Percentiles rank a stretch among this genome's conserved stretches.
Evolutionary conservation across 441 rosid genomes (phyloP).

Genomic region (Pelargonium cotyledonis): DNA sequence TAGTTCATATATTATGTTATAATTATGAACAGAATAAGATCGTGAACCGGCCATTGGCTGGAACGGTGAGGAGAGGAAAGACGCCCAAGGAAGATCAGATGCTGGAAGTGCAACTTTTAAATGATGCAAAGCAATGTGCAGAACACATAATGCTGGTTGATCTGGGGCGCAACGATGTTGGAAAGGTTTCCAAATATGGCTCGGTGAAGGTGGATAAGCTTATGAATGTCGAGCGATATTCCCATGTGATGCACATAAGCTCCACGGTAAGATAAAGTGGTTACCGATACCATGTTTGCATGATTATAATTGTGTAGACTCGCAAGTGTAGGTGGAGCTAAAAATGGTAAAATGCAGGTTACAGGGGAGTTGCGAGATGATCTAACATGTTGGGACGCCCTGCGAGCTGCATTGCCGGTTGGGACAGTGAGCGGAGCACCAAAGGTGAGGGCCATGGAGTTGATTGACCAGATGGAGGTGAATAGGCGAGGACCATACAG

Average conservation of each 20-base stretch:
- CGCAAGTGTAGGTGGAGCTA: no score
- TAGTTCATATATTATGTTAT: no score
- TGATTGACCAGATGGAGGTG: slow-evolving; percentile 63
- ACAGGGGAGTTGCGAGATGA: slow-evolving; percentile 68
- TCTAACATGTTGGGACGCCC: slow-evolving; percentile 81
- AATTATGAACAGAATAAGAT: slow-evolving; percentile 42
- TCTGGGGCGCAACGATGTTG: slow-evolving; percentile 95
- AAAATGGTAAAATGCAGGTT: slow-evolving; percentile 27
- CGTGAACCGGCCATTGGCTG: slow-evolving; percentile 86
- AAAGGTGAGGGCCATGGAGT: slow-evolving; percentile 94
- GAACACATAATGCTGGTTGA: slow-evolving; percentile 98
- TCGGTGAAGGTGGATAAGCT: slow-evolving; percentile 85
- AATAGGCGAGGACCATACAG: slow-evolving; percentile 81
- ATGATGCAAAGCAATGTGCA: slow-evolving; percentile 84
- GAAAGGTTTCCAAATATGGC: slow-evolving; percentile 90
- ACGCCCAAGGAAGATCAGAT: slow-evolving; percentile 70
- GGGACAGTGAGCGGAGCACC: slow-evolving; percentile 98
- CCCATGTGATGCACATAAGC: slow-evolving; percentile 98
- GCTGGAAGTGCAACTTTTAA: slow-evolving; percentile 69
- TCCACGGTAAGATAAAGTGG: slow-evolving; percentile 50
- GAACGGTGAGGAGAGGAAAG: slow-evolving; percentile 86
- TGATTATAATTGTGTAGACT: no score
- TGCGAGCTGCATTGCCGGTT: slow-evolving; percentile 87
- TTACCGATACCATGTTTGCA: no score
- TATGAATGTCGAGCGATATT: slow-evolving; percentile 84